phyloP scores from a whole-genome alignment of 106 monocot species.

The Dioscorea alata region DNA sequence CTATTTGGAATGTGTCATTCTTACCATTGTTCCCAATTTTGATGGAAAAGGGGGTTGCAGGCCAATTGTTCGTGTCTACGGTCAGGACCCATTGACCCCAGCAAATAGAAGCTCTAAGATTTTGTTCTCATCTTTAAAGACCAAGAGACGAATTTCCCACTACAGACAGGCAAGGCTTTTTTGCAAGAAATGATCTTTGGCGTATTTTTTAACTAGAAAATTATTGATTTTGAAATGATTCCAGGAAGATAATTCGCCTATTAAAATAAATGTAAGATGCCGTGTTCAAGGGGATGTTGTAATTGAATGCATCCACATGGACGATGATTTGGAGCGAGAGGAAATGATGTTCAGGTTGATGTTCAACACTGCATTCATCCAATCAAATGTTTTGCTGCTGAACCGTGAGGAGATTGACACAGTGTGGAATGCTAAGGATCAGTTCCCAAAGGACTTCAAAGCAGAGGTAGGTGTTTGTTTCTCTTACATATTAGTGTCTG shows the following conservation, averaged over 20 bases:
- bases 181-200: not conserved
- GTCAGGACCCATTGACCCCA: conserved; percentile 57
- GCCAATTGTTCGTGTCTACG: conserved; percentile 70
- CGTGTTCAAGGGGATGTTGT: conserved; percentile 93
- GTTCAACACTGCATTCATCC: conserved; percentile 93
- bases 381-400: conserved; percentile 49
- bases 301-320: conserved; percentile 77
- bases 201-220: not conserved
- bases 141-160: conserved; percentile 31
- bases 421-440: conserved; percentile 68
- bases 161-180: conserved; percentile 56
- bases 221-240: not conserved
- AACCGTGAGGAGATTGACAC: conserved; percentile 82
- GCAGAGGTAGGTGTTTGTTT: conserved; percentile 59
- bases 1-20: conserved; percentile 50
- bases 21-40: conserved; percentile 54
- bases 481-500: conserved; percentile 5
- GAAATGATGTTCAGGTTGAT: conserved; percentile 83
- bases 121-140: conserved; percentile 61
- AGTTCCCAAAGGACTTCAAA: conserved; percentile 78
- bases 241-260: conserved; percentile 44
- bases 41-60: conserved; percentile 55
- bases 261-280: conserved; percentile 56
- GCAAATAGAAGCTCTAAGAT: conserved; percentile 52
- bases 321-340: conserved; percentile 51